These are phyloP conservation scores for Coemansia sp. DNA, from an alignment of 192 early-diverging fungal species.

Conservation along the genomic window DNA sequence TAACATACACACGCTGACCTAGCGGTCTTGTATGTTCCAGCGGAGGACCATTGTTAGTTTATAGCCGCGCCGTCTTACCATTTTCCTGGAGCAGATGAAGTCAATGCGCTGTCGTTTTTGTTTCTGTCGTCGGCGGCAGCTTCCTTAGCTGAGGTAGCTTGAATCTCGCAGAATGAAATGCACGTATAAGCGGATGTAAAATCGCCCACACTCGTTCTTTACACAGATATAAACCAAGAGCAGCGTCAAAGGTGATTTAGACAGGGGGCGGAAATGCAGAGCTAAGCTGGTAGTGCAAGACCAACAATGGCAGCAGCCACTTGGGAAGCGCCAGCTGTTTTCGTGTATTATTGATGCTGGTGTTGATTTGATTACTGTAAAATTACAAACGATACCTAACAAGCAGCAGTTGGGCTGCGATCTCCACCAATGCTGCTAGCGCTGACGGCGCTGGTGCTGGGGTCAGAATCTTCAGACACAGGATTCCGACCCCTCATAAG, in stretches of 20 bases:
- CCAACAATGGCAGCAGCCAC: slow-evolving; percentile 2
- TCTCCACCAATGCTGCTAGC: background rate
- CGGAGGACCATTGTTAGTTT: background rate
- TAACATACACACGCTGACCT: background rate
- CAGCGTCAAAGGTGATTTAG: background rate
- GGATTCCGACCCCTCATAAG: slow-evolving; percentile 8
- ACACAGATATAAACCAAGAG: background rate
- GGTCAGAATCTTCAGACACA: background rate
- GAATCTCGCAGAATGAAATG: background rate
- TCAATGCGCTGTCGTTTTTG: background rate
- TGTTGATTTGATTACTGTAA: background rate
- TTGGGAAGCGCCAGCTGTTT: slow-evolving; percentile 2
- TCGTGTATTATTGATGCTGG: background rate
- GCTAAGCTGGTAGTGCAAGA: background rate
- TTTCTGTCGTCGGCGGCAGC: slow-evolving; percentile 2
- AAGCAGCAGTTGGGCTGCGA: too few relatives aligned
- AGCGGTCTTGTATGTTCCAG: background rate
- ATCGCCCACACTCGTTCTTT: background rate
- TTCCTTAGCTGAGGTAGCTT: background rate
- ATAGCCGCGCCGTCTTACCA: background rate
- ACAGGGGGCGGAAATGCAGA: background rate
- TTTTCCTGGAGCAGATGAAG: background rate
- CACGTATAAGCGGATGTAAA: background rate
- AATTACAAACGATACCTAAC: background rate
- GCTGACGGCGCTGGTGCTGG: background rate